phyloP scores from a whole-genome alignment of 2,329 filamentous ascomycete genomes.

The Aspergillus brunneoviolaceus region DNA sequence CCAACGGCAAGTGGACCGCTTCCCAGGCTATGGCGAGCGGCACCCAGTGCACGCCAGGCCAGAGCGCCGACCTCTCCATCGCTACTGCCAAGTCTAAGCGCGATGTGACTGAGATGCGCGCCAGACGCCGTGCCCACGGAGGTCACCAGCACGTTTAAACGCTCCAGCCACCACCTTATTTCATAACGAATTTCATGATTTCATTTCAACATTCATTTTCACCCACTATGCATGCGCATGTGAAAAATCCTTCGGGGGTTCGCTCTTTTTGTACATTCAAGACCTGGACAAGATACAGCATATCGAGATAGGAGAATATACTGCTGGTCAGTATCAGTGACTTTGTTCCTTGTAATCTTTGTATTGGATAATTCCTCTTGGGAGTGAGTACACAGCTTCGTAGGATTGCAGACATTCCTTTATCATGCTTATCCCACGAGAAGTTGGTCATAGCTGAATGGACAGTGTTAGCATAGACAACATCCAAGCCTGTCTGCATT shows the following conservation, averaged over 20 bases:
- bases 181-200: background rate
- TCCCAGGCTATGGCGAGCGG: conserved; percentile 54
- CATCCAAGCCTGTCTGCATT: too few species aligned
- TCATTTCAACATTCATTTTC: conserved; percentile 13
- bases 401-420: too few species aligned
- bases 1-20: conserved; percentile 57
- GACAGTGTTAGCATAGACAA: too few species aligned
- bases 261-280: conserved; percentile 9
- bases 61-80: conserved; percentile 27
- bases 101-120: conserved; percentile 30
- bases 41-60: conserved; percentile 51
- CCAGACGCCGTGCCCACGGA: conserved; percentile 26
- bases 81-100: conserved; percentile 23
- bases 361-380: too few species aligned
- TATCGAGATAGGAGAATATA: background rate
- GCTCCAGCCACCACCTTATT: conserved; percentile 3
- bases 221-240: background rate
- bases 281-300: background rate
- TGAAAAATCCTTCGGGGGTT: conserved; percentile 5
- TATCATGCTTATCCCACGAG: too few species aligned
- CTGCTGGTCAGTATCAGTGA: background rate
- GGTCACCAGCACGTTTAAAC: conserved; percentile 25
- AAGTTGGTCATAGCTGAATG: too few species aligned
- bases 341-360: background rate
- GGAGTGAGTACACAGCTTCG: too few species aligned